Evolutionary conservation across 306 rosid species (phyloP).

Genomic region (Prunus kanzakura): DNA sequence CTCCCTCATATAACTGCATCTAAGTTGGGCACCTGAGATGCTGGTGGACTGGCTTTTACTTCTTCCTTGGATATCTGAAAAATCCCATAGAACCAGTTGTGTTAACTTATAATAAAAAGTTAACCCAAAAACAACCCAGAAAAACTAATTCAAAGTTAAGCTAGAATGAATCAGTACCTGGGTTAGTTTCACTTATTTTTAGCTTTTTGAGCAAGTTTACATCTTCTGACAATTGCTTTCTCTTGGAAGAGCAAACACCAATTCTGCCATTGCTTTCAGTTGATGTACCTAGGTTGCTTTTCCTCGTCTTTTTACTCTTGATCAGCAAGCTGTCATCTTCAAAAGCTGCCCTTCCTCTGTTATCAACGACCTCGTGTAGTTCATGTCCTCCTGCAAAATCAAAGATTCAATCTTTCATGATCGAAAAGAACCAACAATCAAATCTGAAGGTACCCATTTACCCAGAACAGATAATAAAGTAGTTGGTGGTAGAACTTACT

Average conservation of each 20-base stretch:
- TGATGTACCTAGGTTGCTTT: background rate
- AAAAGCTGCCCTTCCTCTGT: constrained; percentile 16
- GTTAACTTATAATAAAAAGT: background rate
- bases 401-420: background rate
- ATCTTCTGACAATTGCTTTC: constrained; percentile 54
- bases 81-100: background rate
- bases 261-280: background rate
- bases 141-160: background rate
- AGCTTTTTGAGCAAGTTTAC: constrained; percentile 54
- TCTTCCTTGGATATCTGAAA: constrained; percentile 30
- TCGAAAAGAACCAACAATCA: constrained; percentile 4
- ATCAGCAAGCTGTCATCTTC: constrained; percentile 35
- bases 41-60: constrained; percentile 16
- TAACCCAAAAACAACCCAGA: background rate
- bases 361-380: constrained; percentile 4
- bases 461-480: background rate
- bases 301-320: constrained; percentile 51
- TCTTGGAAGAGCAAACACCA: constrained; percentile 42
- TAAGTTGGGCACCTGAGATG: constrained; percentile 22
- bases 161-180: constrained; percentile 31
- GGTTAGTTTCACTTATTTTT: constrained; percentile 50
- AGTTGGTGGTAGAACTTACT: constrained; percentile 31
- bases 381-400: constrained; percentile 49
- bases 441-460: background rate
- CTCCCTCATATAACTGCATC: constrained; percentile 45